Base-by-base conservation (phyloP, 495 filamentous ascomycete species). In the Xylaria castorea region DNA sequence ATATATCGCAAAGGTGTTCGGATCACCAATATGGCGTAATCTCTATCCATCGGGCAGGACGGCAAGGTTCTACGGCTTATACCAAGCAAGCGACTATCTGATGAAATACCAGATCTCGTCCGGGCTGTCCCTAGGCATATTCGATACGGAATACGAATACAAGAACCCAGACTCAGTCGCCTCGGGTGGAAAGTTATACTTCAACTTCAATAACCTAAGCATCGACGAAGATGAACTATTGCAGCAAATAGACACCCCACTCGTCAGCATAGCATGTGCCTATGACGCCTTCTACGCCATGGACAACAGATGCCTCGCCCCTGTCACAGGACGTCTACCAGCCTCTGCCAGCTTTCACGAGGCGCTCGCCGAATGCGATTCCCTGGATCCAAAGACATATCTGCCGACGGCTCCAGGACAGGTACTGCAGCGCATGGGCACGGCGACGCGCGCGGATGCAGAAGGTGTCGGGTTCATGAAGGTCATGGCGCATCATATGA, bases 231-330 rank as follows among this genome's bases (percentile, higher is more conserved):
- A 67, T 11, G 50, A 79, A 27, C 60, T 83, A 0, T 68, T 81
- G 0, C 66, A 73, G 14, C 78, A 81, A 38, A 84, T 86, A 81
- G 84, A 86, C 70, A 83, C 82, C 71, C 85, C 85, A 0, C 78
- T 86, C 1, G 83, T 83, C 0, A 80, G 78, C 2, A 72, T 87
- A 1, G 83, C 81, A 1, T 71, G 85, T 57, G 75, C 75, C 12
- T 83, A 80, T 66, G 83, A 87, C 71, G 75, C 71, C 9, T 62
- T 78, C 62, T 30, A 80, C 14, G 74, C 78, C 3, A 53, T 84
- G 3, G 82, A 85, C 58, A 25, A 69, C 38, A 44, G 60, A 3
- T n/a, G 74, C 20, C 44, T 85, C 38, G 67, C 30, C 18, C 76
- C 76, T 1, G 22, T 85, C 14, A 46, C 82, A 14, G 75, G 64